These are phyloP conservation scores for Pseudonitzschia pungens DNA, from an alignment of 108 stramenopile genomes.

Conservation along the genomic window DNA sequence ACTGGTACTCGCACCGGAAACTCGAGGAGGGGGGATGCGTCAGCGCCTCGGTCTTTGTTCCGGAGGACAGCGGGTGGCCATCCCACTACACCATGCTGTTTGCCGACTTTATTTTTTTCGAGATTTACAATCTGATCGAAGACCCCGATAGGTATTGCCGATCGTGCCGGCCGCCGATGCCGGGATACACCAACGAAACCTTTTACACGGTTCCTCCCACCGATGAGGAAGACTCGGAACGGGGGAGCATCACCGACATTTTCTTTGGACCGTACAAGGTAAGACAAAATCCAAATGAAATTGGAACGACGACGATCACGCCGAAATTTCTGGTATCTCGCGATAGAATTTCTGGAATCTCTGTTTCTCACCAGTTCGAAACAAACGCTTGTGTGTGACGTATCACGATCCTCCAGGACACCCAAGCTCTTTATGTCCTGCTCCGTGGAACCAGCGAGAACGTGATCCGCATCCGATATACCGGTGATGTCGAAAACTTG, in stretches of 20 bases:
- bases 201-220: background rate
- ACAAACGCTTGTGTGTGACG: conserved; percentile 25
- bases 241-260: conserved; percentile 18
- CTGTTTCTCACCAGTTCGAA: conserved; percentile 13
- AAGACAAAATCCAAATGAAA: conserved; percentile 14
- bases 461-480: conserved; percentile 16
- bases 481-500: conserved; percentile 9
- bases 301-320: too few relatives aligned
- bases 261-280: conserved; percentile 36
- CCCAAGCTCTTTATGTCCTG: conserved; percentile 16
- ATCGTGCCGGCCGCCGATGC: conserved; percentile 16
- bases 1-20: conserved; percentile 27
- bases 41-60: conserved; percentile 27
- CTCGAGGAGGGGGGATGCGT: conserved; percentile 24
- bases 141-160: conserved; percentile 18
- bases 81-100: conserved; percentile 25
- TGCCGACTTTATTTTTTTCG: conserved; percentile 28
- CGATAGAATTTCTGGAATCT: background rate
- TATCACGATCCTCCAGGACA: background rate
- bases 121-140: conserved; percentile 23
- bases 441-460: background rate
- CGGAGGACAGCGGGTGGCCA: conserved; percentile 28
- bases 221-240: background rate
- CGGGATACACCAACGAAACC: conserved; percentile 11
- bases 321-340: background rate